Base-by-base conservation (phyloP, 768 basidiomycete genomes). In the Termitomyces sp. region DNA sequence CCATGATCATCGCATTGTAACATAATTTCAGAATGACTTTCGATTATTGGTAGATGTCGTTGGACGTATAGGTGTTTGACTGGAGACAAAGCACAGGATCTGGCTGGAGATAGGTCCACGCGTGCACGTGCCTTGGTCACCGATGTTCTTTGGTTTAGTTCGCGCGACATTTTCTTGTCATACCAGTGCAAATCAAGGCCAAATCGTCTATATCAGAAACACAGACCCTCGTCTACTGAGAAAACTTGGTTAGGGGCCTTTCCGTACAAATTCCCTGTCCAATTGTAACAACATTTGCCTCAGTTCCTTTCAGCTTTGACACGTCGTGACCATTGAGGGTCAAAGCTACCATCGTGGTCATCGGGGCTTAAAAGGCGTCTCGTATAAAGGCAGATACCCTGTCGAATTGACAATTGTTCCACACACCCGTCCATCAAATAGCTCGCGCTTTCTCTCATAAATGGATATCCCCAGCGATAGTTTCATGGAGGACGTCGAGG, bases 341-440 rank as follows among this genome's bases (percentile, higher is more conserved):
- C 63, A 61, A 65, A 60, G 63, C 58, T 45, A 45, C 20, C 43
- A 38, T 47, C 7, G 49, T 60, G 56, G 41, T 45, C 60, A 57
- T 63, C 67, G 69, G 69, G 66, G 65, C 65, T 69, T 70, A 64
- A 64, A 71, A 69, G 67, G 64, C 66, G 69, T 67, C 64, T 56
- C 56, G 53, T 67, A 68, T 68, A 69, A 68, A 71, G 62, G 40
- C 44, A 60, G n/a, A 14, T 26, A 30, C 47, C 40, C 36, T 53
- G 20, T 40, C 45, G 40, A 24, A 44, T 43, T 44, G 7, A 36
- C 32, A 36, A 35, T 30, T 41, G n/a, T n/a, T 14, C 40, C 22
- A 41, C 22, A 41, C 33, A 35, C 40, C 43, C 49, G 26, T 47
- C 56, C 26, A 40, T 52, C 35, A 8, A 52, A 36, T 13, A 48